phyloP scores from a whole-genome alignment of 768 basidiomycete species.

The Mycena maculata region DNA sequence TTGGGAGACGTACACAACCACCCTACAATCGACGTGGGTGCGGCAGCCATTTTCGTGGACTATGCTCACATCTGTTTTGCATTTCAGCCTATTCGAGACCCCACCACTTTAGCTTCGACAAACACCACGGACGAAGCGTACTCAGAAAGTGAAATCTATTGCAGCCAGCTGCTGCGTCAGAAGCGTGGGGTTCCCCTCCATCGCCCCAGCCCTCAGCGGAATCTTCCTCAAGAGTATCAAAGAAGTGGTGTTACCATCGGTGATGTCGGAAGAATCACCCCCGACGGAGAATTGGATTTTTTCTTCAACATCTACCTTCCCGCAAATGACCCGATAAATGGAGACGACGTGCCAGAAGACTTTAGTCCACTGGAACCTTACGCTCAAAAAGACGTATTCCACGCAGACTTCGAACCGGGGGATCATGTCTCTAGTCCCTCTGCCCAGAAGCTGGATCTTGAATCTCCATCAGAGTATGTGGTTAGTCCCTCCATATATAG shows the following conservation, averaged over 20 bases:
- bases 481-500: neutral
- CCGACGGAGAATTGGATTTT: conserved; percentile 44
- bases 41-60: neutral
- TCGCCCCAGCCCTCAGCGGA: conserved; percentile 40
- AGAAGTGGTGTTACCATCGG: conserved; percentile 43
- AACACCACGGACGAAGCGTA: neutral
- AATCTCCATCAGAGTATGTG: neutral
- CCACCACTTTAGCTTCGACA: neutral
- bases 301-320: conserved; percentile 42
- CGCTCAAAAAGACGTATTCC: neutral
- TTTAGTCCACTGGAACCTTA: conserved; percentile 25
- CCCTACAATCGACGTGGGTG: neutral
- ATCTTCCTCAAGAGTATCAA: conserved; percentile 32
- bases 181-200: conserved; percentile 45
- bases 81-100: neutral
- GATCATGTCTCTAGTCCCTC: neutral
- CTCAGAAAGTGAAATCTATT: conserved; percentile 15
- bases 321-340: conserved; percentile 42
- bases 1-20: conserved; percentile 7
- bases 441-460: neutral
- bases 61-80: neutral
- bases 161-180: neutral
- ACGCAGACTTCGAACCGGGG: conserved; percentile 1
- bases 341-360: conserved; percentile 41
- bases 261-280: conserved; percentile 46